Percentiles rank a stretch among this genome's conserved stretches.
Evolutionary conservation across 2,329 filamentous ascomycete species (phyloP).

Genomic region (Monosporascus sp.): DNA sequence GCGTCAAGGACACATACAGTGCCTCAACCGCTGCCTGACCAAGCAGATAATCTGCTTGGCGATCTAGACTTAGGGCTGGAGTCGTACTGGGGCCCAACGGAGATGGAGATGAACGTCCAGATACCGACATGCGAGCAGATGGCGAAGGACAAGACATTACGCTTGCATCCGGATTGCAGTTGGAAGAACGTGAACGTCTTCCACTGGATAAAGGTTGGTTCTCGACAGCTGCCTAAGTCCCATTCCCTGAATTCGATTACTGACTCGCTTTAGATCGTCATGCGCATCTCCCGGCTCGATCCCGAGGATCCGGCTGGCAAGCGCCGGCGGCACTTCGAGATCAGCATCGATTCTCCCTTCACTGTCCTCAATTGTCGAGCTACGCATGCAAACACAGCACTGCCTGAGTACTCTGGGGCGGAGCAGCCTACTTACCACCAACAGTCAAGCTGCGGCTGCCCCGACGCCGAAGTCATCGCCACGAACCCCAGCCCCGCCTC

Average conservation of each 20-base stretch:
- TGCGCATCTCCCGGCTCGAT: constrained; percentile 84
- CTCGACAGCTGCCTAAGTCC: not conserved
- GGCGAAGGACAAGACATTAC: constrained; percentile 62
- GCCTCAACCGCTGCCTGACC: constrained; percentile 43
- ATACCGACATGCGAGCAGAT: constrained; percentile 84
- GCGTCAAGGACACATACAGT: constrained; percentile 37
- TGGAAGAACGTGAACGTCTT: constrained; percentile 92
- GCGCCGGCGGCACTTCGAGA: constrained; percentile 87
- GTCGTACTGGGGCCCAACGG: constrained; percentile 76
- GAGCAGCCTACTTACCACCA: constrained; percentile 48
- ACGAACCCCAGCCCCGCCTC: constrained; percentile 66
- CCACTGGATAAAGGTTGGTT: constrained; percentile 87
- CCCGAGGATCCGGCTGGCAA: constrained; percentile 64
- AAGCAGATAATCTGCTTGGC: constrained; percentile 69
- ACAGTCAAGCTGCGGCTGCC: constrained; percentile 49
- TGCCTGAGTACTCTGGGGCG: constrained; percentile 67
- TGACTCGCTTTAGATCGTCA: constrained; percentile 62
- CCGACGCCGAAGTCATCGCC: constrained; percentile 39
- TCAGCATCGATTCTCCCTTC: constrained; percentile 93
- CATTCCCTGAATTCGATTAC: not conserved
- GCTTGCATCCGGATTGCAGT: constrained; percentile 83
- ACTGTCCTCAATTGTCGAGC: constrained; percentile 89
- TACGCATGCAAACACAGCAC: constrained; percentile 81
- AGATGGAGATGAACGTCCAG: constrained; percentile 92
- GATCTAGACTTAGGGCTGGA: constrained; percentile 69